Evolutionary conservation across 2,329 filamentous ascomycete species (phyloP).

Genomic region (Aureobasidium sp.): DNA sequence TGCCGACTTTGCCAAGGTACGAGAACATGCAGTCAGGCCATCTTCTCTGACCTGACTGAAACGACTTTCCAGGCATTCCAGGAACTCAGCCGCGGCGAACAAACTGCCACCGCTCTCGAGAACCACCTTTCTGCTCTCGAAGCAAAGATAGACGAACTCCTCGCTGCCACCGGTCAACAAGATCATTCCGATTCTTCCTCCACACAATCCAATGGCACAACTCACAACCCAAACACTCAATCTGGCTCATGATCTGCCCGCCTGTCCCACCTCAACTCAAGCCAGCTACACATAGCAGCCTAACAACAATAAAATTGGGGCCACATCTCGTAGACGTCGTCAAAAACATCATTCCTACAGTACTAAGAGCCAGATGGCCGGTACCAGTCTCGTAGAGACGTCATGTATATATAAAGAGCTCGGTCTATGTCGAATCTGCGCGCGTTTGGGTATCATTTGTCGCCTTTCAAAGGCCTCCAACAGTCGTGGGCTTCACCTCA

Average conservation of each 20-base stretch:
- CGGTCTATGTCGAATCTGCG: background rate
- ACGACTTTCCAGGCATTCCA: slow-evolving; percentile 37
- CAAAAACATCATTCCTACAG: background rate
- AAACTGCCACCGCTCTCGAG: slow-evolving; percentile 47
- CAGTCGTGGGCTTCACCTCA: slow-evolving; percentile 23
- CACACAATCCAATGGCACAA: background rate
- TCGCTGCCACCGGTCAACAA: slow-evolving; percentile 38
- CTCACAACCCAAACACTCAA: background rate
- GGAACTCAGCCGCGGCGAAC: slow-evolving; percentile 46
- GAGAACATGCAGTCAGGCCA: background rate
- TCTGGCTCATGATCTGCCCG: background rate
- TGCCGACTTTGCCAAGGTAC: slow-evolving; percentile 17
- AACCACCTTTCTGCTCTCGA: slow-evolving; percentile 46
- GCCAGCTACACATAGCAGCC: background rate
- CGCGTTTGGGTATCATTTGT: background rate
- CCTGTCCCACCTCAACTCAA: background rate
- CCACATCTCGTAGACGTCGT: background rate
- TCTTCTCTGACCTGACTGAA: background rate
- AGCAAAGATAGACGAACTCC: slow-evolving; percentile 45
- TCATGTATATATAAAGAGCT: background rate
- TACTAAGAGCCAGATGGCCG: background rate
- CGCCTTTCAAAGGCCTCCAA: slow-evolving; percentile 21
- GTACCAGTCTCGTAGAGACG: background rate
- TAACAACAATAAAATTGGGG: background rate
- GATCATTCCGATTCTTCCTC: slow-evolving; percentile 13